Evolutionary conservation across 257 asterid species (phyloP).

Genomic region (Solanum piurae): DNA sequence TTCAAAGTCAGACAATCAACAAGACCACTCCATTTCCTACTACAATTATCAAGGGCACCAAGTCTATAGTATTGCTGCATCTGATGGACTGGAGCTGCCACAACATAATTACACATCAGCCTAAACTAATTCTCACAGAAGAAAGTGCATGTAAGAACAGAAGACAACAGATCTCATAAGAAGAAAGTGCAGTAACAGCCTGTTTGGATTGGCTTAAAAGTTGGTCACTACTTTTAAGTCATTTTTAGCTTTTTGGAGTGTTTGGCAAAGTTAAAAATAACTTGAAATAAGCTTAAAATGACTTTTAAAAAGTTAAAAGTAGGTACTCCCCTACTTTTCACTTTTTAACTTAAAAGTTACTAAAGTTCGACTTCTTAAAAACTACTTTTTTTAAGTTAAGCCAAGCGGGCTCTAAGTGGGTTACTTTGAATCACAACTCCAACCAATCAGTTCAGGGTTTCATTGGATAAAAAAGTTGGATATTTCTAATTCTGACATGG

Average conservation of each 20-base stretch:
- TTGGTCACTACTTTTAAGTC: background rate
- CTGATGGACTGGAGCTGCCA: slow-evolving; percentile 92
- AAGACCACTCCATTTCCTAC: slow-evolving; percentile 54
- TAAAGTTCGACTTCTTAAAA: background rate
- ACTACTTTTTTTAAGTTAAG: background rate
- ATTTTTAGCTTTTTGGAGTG: background rate
- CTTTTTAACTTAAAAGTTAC: background rate
- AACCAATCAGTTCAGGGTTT: background rate
- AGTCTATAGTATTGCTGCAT: slow-evolving; percentile 84
- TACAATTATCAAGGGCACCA: slow-evolving; percentile 70
- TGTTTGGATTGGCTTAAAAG: background rate
- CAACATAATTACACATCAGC: slow-evolving; percentile 4
- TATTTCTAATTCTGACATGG: background rate
- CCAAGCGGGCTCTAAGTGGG: background rate
- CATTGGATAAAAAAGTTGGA: background rate
- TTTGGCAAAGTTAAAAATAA: background rate
- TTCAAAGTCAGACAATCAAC: slow-evolving; percentile 72
- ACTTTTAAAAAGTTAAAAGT: background rate
- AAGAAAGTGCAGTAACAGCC: no score
- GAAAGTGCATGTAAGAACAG: background rate
- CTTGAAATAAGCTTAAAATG: background rate
- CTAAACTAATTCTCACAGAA: background rate
- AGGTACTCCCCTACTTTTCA: background rate
- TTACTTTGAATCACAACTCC: background rate
- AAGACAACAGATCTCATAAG: background rate